These are phyloP conservation scores for Kwoniella sp. DNA, from an alignment of 768 basidiomycete species.

Conservation along the genomic window DNA sequence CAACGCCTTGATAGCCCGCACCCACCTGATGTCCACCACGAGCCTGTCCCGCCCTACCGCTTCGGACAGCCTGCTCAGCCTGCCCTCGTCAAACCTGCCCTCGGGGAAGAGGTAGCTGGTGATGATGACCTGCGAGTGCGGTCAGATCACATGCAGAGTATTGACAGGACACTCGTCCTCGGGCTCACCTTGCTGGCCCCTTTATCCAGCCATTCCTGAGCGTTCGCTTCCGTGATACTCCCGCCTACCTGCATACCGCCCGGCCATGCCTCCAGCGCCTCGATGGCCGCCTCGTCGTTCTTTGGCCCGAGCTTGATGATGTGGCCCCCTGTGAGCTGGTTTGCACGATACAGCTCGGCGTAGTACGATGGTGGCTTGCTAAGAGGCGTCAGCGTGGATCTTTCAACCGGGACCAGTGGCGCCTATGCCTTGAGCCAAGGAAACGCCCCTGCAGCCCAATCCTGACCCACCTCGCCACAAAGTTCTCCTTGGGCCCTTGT, in stretches of 20 bases:
- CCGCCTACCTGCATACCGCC: conserved; percentile 91
- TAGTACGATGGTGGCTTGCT: conserved; percentile 77
- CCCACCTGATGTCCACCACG: conserved; percentile 90
- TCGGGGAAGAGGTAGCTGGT: conserved; percentile 90
- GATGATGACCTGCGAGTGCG: conserved; percentile 72
- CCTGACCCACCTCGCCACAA: conserved; percentile 73
- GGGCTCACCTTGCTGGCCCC: conserved; percentile 79
- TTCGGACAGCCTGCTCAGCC: conserved; percentile 61
- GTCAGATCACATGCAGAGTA: neutral
- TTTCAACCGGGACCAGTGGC: no score
- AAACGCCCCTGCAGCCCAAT: no score
- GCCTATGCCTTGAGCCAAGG: no score
- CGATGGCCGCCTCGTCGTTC: conserved; percentile 81
- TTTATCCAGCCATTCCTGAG: conserved; percentile 72
- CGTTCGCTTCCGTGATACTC: conserved; percentile 78
- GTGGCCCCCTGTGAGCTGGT: conserved; percentile 78
- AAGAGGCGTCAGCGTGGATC: no score
- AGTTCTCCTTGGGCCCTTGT: conserved; percentile 65
- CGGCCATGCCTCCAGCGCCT: conserved; percentile 80
- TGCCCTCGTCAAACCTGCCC: conserved; percentile 70
- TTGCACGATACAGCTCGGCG: conserved; percentile 67
- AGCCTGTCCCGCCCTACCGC: conserved; percentile 76
- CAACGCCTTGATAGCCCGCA: neutral
- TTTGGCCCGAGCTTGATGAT: conserved; percentile 90
- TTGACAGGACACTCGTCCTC: neutral